These are phyloP conservation scores for Discostella pseudostelligera DNA, from an alignment of 108 stramenopile genomes.

Conservation along the genomic window DNA sequence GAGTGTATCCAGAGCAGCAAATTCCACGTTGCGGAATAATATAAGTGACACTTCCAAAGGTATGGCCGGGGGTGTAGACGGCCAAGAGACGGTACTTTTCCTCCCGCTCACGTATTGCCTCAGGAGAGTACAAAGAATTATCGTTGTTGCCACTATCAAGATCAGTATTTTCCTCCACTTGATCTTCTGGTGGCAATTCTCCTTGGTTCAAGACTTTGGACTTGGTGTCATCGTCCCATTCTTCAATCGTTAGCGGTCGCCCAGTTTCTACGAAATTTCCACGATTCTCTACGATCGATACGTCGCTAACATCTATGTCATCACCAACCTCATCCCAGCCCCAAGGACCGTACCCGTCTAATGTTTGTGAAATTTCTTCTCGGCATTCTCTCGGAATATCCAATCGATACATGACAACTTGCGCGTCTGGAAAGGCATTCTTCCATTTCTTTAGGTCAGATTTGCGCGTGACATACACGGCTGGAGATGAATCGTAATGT, in stretches of 20 bases:
- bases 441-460: conserved; percentile 69
- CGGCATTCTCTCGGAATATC: conserved; percentile 82
- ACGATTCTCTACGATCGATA: neutral
- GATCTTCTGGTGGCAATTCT: conserved; percentile 52
- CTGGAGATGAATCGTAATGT: conserved; percentile 72
- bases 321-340: conserved; percentile 47
- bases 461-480: conserved; percentile 59
- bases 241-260: conserved; percentile 54
- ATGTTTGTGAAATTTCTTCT: conserved; percentile 56
- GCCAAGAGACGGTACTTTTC: conserved; percentile 68
- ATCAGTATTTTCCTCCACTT: conserved; percentile 19
- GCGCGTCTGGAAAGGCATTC: conserved; percentile 57
- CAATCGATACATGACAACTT: conserved; percentile 64
- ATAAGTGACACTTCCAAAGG: conserved; percentile 77
- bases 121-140: conserved; percentile 54
- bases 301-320: neutral
- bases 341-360: conserved; percentile 89
- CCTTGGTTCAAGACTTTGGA: conserved; percentile 48
- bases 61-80: conserved; percentile 81
- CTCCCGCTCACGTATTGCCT: conserved; percentile 69
- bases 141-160: conserved; percentile 13
- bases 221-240: conserved; percentile 67
- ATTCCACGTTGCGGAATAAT: conserved; percentile 69
- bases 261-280: conserved; percentile 65
- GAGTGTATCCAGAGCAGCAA: conserved; percentile 73